phyloP scores from a whole-genome alignment of 1,284 basidiomycete genomes.

The Fomes fomentarius region DNA sequence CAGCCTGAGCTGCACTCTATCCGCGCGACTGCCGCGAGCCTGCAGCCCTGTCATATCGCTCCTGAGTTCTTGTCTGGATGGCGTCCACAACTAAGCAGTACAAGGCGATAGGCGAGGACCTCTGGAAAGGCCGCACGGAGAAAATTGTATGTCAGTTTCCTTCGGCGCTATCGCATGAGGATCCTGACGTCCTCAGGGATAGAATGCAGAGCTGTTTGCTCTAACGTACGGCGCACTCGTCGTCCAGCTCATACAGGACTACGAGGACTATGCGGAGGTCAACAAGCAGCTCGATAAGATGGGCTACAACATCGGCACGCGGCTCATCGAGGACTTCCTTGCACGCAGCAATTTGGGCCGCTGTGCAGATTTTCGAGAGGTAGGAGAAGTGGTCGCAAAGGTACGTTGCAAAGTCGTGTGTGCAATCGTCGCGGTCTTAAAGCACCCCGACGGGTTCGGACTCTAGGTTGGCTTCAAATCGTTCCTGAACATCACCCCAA shows the following conservation, averaged over 20 bases:
- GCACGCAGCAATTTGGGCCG: constrained; percentile 86
- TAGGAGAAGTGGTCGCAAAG: constrained; percentile 93
- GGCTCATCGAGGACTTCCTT: constrained; percentile 97
- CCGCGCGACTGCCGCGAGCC: neutral
- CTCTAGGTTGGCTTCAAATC: constrained; percentile 96
- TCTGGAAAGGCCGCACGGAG: constrained; percentile 89
- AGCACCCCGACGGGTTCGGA: neutral
- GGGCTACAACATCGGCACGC: constrained; percentile 98
- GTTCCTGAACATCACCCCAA: constrained; percentile 93
- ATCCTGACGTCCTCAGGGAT: constrained; percentile 30
- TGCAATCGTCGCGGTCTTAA: neutral
- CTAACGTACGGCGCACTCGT: constrained; percentile 98
- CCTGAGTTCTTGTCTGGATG: constrained; percentile 38
- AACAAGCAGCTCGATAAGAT: constrained; percentile 88
- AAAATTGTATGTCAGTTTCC: constrained; percentile 72
- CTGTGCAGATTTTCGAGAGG: constrained; percentile 91
- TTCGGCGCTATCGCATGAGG: neutral
- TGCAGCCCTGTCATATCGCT: neutral
- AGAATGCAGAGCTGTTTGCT: constrained; percentile 98
- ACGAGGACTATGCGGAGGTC: constrained; percentile 94
- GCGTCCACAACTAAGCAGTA: constrained; percentile 78
- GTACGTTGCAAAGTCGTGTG: constrained; percentile 39
- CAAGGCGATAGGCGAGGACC: constrained; percentile 85
- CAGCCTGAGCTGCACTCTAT: neutral
- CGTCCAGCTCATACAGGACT: constrained; percentile 98